phyloP scores from a whole-genome alignment of 495 filamentous ascomycete genomes.

The Tuber indicum region DNA sequence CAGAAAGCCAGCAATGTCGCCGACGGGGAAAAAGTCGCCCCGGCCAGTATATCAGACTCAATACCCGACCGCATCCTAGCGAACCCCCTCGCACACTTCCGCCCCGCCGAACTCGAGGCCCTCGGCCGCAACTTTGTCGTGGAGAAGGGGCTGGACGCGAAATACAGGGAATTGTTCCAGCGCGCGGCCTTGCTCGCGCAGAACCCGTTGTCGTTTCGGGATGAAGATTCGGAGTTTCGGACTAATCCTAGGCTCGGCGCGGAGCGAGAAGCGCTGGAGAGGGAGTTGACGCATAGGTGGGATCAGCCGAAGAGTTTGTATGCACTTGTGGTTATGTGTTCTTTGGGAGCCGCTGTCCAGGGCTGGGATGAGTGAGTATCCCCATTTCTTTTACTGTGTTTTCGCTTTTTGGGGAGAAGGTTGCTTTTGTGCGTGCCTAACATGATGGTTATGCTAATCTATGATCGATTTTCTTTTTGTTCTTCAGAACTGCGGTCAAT shows the following conservation, averaged over 20 bases:
- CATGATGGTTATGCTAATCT: not conserved
- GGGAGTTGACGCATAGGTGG: slow-evolving; percentile 63
- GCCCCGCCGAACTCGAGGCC: not conserved
- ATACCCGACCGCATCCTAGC: not conserved
- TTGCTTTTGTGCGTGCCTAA: not conserved
- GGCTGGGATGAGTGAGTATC: slow-evolving; percentile 51
- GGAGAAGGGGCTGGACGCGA: not conserved
- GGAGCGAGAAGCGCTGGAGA: slow-evolving; percentile 48
- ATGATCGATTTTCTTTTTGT: not conserved
- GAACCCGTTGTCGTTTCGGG: not conserved
- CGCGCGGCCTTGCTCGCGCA: not conserved
- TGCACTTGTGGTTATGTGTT: slow-evolving; percentile 56
- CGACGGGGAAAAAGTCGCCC: not conserved
- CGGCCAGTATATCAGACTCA: not conserved
- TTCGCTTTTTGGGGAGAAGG: not conserved
- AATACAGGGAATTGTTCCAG: not conserved
- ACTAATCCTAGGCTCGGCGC: not conserved
- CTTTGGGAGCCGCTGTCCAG: slow-evolving; percentile 57
- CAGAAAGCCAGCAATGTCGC: not conserved
- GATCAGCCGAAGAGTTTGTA: slow-evolving; percentile 62
- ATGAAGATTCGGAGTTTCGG: not conserved
- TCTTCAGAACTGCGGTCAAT: slow-evolving; percentile 6
- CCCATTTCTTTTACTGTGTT: not conserved
- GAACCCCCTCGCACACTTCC: not conserved
- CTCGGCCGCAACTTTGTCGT: not conserved